A percentile compares a stretch with the other conserved stretches of the same genome.
Conservation (phyloP, 768 basidiomycete genomes). For the Russula foetens region DNA sequence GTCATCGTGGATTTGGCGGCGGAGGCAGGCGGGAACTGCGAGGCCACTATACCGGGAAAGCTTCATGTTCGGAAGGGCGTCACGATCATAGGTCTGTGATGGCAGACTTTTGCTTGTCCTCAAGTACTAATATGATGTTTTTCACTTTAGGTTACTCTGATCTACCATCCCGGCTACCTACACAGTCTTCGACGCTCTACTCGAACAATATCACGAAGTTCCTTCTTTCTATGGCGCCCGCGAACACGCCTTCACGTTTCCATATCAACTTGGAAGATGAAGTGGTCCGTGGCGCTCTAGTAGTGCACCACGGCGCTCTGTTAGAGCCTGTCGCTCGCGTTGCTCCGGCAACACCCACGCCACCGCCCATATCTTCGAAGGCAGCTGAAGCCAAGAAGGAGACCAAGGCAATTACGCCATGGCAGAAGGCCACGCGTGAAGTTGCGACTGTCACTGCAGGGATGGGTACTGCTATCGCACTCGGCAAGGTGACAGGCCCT, state of each 20-base stretch:
- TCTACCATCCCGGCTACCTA: conserved; percentile 80
- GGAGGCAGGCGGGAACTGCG: conserved; percentile 87
- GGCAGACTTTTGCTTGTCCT: background rate
- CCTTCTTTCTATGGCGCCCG: conserved; percentile 56
- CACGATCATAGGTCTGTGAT: conserved; percentile 60
- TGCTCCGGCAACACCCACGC: conserved; percentile 49
- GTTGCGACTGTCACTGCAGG: conserved; percentile 67
- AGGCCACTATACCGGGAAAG: conserved; percentile 72
- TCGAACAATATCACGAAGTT: conserved; percentile 92
- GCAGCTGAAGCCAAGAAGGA: conserved; percentile 36
- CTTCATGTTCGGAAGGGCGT: conserved; percentile 63
- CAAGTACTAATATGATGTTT: background rate
- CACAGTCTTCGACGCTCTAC: conserved; percentile 83
- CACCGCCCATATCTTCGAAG: conserved; percentile 43
- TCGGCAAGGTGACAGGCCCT: conserved; percentile 74
- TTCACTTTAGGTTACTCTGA: conserved; percentile 61
- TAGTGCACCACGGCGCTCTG: conserved; percentile 57
- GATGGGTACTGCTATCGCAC: conserved; percentile 61
- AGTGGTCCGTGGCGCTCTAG: conserved; percentile 74
- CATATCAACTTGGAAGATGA: conserved; percentile 71
- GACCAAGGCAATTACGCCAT: conserved; percentile 63
- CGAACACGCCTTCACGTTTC: conserved; percentile 49
- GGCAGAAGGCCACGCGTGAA: conserved; percentile 73
- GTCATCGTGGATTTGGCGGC: conserved; percentile 83
- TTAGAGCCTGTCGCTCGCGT: conserved; percentile 63